Base-by-base conservation (phyloP, 441 rosid species). In the Pelargonium australe region DNA sequence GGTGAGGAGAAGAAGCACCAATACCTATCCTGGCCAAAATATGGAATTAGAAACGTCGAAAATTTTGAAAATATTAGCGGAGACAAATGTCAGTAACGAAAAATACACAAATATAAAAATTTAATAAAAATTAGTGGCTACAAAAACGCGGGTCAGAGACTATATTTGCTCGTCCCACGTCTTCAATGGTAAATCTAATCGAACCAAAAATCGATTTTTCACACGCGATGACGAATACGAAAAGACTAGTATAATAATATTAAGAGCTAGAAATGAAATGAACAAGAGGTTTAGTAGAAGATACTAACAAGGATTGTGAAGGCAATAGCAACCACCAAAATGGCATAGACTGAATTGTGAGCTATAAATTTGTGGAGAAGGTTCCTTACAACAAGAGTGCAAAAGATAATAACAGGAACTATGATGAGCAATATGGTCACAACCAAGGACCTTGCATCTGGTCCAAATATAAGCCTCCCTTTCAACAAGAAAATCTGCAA, bases 401-500 rank as follows among this genome's bases (percentile, higher is more conserved):
- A 84, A 75, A 87, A 87, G 68, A 79, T 70, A 28, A 68, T 67
- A 17, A 79, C 75, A 8, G 92, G 92, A 64, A 68, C 83, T 47
- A 79, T 77, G 16, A 85, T 77, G 8, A 87, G 86, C 67, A 73
- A 68, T 58, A 79, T 28, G 6, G 88, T 81, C 14, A 85, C 64
- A 17, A 65, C 70, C 76, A 87, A 64, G 14, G 88, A 82, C 64
- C 71, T 83, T 0, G 78, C 89, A 72, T 85, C 89, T 14, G 92
- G 88, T 61, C 92, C 89, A 3, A 87, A 87, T 23, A 87, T 76
- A 69, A 87, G 69, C 76, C 84, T 84, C 72, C 92, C 92, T 44
- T 64, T 58, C 40, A 80, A 70, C 74, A 78, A 62, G 70, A 85
- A 87, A 74, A 49, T 79, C 92, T 87, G 82, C 77, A 75, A 17